Conservation (phyloP, 129 eudicot species). For the Saposhnikovia divaricata region DNA sequence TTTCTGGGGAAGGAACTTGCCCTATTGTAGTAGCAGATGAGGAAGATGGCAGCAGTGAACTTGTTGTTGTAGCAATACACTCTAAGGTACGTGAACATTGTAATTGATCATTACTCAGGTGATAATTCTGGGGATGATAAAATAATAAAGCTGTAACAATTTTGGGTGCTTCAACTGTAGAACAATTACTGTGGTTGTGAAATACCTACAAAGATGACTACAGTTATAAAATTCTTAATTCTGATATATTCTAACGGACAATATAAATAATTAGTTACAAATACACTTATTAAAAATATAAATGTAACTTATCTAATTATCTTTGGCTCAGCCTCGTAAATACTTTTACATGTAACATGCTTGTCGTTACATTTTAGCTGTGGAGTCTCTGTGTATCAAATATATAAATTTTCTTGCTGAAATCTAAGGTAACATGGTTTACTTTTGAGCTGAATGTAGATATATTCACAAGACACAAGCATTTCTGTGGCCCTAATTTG, state of each 20-base stretch:
- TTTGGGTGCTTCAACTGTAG: not conserved
- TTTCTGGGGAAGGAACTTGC: conserved; percentile 38
- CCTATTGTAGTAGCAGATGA: conserved; percentile 53
- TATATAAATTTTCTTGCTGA: not conserved
- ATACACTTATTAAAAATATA: not conserved
- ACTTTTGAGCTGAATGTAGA: not conserved
- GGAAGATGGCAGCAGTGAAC: conserved; percentile 43
- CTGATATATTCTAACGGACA: not conserved
- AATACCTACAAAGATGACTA: not conserved
- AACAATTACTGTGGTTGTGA: not conserved
- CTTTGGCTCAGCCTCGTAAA: not conserved
- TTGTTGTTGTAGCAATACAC: conserved; percentile 55
- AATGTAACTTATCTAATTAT: not conserved
- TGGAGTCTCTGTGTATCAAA: not conserved
- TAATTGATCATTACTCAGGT: not conserved
- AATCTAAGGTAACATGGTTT: not conserved
- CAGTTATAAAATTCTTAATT: not conserved
- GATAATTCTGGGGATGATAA: not conserved
- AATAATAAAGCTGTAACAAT: not conserved
- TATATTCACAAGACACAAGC: not conserved
- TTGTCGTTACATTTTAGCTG: not conserved
- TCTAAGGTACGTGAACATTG: conserved; percentile 42
- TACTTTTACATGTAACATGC: not conserved
- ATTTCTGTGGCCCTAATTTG: not conserved
- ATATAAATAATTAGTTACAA: not conserved